Percentiles rank a stretch among this genome's conserved stretches.
These are phyloP conservation scores for Sclerotinia trifoliorum DNA, from an alignment of 2,329 filamentous ascomycete genomes.

Conservation along the genomic window DNA sequence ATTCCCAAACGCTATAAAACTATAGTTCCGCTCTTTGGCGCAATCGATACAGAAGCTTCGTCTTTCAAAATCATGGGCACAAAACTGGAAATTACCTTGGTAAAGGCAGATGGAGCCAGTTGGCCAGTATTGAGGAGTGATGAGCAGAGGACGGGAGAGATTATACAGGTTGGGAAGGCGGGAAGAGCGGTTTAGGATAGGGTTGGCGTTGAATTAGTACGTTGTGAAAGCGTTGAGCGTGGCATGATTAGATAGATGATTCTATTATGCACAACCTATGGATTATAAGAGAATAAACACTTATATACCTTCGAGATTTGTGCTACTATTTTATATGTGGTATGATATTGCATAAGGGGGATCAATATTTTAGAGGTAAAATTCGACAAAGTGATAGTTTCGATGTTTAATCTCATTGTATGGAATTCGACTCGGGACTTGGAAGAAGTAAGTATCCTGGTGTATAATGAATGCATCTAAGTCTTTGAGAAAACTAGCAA, in stretches of 20 bases:
- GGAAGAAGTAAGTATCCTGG: not conserved
- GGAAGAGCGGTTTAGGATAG: slow-evolving; percentile 43
- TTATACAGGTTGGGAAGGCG: slow-evolving; percentile 84
- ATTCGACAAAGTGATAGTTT: not conserved
- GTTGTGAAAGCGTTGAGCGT: not conserved
- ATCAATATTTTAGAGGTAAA: too few species aligned
- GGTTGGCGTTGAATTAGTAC: not conserved
- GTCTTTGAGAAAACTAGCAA: not conserved
- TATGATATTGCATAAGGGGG: not conserved
- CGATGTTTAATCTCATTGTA: too few species aligned
- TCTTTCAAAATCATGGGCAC: slow-evolving; percentile 67
- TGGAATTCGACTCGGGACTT: not conserved
- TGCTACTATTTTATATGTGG: too few species aligned
- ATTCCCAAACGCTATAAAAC: slow-evolving; percentile 73
- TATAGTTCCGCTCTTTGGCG: slow-evolving; percentile 70
- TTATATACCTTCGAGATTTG: not conserved
- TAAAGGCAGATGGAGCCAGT: slow-evolving; percentile 61
- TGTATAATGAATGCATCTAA: not conserved
- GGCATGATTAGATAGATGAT: not conserved
- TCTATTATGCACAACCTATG: slow-evolving; percentile 4
- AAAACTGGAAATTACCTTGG: slow-evolving; percentile 66
- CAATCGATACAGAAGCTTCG: slow-evolving; percentile 67
- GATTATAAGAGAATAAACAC: not conserved
- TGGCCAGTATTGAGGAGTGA: slow-evolving; percentile 69
- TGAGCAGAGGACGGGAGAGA: slow-evolving; percentile 68